These are phyloP conservation scores for Dryas octopetala DNA, from an alignment of 306 rosid species.

Conservation along the genomic window DNA sequence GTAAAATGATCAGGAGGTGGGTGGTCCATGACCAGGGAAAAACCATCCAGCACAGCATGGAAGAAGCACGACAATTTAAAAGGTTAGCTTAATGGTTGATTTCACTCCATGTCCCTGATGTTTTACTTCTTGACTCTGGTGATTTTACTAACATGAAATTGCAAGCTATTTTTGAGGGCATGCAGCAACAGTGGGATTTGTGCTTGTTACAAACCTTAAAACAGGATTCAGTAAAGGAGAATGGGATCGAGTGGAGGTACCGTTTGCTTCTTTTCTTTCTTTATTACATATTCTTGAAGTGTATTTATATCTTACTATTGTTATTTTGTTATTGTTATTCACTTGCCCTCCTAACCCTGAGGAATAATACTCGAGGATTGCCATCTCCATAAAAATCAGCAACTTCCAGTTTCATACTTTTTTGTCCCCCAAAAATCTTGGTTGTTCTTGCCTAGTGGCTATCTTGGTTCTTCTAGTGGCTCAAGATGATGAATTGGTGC, in stretches of 20 bases:
- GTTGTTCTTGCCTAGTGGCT: too few relatives aligned
- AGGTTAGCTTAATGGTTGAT: constrained; percentile 46
- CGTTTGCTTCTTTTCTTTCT: constrained; percentile 6
- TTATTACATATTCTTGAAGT: neutral
- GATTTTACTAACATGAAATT: constrained; percentile 13
- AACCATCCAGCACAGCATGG: constrained; percentile 65
- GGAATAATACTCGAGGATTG: too few relatives aligned
- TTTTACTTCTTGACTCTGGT: constrained; percentile 1
- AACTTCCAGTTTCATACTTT: too few relatives aligned
- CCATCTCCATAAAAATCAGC: too few relatives aligned
- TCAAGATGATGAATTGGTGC: too few relatives aligned
- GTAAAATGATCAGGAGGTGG: constrained; percentile 87
- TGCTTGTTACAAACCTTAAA: constrained; percentile 82
- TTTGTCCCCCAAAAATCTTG: too few relatives aligned
- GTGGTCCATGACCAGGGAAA: constrained; percentile 93
- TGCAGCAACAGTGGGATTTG: constrained; percentile 89
- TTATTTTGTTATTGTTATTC: neutral
- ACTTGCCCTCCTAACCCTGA: too few relatives aligned
- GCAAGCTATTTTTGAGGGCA: constrained; percentile 81
- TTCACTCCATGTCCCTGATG: constrained; percentile 3
- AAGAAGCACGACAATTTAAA: constrained; percentile 91
- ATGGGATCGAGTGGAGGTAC: constrained; percentile 86
- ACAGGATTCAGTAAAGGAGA: constrained; percentile 89
- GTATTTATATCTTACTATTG: too few relatives aligned
- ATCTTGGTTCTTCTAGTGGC: too few relatives aligned